Conservation (phyloP, 2,329 filamentous ascomycete species). For the Fusarium sp. region DNA sequence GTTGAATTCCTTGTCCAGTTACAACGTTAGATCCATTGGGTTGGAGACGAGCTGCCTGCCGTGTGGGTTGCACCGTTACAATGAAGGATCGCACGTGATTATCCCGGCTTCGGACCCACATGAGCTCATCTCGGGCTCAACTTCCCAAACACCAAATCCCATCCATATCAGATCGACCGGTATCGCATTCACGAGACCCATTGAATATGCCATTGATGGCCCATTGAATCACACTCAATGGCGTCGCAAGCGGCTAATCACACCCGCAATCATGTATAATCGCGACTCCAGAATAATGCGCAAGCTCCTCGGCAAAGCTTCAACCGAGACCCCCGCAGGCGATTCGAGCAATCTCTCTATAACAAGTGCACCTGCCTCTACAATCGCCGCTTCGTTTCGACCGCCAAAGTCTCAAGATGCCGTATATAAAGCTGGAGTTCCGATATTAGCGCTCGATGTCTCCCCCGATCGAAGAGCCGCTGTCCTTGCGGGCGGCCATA, state of each 20-base stretch:
- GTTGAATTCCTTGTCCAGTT: not conserved
- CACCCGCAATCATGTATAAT: slow-evolving; percentile 59
- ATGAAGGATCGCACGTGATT: slow-evolving; percentile 15
- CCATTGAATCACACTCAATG: slow-evolving; percentile 44
- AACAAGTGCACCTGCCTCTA: slow-evolving; percentile 57
- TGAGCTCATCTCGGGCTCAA: slow-evolving; percentile 20
- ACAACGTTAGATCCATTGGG: not conserved
- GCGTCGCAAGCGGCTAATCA: slow-evolving; percentile 47
- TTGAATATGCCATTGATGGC: slow-evolving; percentile 31
- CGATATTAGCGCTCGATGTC: slow-evolving; percentile 68
- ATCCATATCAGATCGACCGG: not conserved
- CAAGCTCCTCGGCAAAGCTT: slow-evolving; percentile 67
- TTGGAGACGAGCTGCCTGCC: not conserved
- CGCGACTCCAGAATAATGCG: slow-evolving; percentile 68
- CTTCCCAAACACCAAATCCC: slow-evolving; percentile 2
- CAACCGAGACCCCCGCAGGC: slow-evolving; percentile 59
- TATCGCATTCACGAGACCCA: slow-evolving; percentile 2
- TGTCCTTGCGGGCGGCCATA: slow-evolving; percentile 67
- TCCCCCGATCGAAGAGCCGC: slow-evolving; percentile 67
- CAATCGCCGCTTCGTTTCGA: slow-evolving; percentile 56
- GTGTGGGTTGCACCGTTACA: not conserved
- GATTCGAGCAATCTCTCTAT: slow-evolving; percentile 53
- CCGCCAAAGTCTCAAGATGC: slow-evolving; percentile 67
- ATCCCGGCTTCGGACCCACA: slow-evolving; percentile 25
- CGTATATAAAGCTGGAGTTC: slow-evolving; percentile 61